phyloP scores from a whole-genome alignment of 345 rosid genomes.

The Syzygium grande region DNA sequence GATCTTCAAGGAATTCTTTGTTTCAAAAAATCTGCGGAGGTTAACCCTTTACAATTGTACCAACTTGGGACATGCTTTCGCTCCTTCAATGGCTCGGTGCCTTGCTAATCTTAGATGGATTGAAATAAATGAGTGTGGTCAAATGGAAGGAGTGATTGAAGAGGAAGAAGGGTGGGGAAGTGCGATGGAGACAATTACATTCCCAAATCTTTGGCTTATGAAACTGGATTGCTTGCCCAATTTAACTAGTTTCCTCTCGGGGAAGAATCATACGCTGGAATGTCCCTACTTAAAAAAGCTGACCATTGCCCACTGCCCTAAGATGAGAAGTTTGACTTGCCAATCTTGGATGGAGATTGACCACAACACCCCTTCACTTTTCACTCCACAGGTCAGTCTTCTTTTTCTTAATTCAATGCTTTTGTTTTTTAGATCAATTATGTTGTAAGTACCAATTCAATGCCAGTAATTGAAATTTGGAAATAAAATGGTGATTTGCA shows the following conservation, averaged over 20 bases:
- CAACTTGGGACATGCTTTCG: background rate
- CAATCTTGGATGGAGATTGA: too few relatives aligned
- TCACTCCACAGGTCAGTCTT: too few relatives aligned
- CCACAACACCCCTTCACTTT: too few relatives aligned
- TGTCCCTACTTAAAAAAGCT: background rate
- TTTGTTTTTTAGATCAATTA: background rate
- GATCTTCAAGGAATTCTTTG: background rate
- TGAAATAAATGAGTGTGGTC: background rate
- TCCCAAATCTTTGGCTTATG: background rate
- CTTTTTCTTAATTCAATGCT: background rate
- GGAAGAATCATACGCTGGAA: background rate
- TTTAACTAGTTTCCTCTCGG: background rate
- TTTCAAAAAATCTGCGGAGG: background rate
- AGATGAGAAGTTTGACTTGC: background rate
- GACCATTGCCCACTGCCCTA: background rate
- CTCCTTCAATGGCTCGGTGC: background rate
- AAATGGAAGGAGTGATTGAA: background rate
- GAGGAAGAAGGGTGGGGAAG: background rate
- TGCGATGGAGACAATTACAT: background rate
- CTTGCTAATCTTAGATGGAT: background rate
- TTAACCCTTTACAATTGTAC: background rate
- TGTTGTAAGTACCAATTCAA: background rate
- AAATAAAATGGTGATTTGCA: too few relatives aligned
- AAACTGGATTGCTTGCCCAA: background rate
- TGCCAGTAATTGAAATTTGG: too few relatives aligned